Base-by-base conservation (phyloP, 1,139 yeast genomes). In the Hanseniaspora gamundiae region DNA sequence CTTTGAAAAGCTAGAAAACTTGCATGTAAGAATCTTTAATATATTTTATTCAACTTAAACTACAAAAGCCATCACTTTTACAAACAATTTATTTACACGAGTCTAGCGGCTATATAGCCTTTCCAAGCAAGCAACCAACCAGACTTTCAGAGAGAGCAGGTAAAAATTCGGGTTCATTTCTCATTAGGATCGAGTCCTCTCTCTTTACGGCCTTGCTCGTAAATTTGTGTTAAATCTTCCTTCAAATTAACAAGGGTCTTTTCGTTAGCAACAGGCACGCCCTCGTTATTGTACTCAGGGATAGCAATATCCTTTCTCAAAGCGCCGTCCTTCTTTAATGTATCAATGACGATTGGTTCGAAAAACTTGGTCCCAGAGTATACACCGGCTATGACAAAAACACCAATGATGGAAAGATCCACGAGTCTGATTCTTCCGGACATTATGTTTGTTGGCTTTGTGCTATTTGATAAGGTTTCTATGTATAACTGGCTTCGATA, bases 281-380 rank as follows among this genome's bases (percentile, higher is more conserved):
- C 72, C 10, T 68, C 64, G 4, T 57, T 63, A 47, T 68, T 71
- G 44, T 64, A 66, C 42, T 71, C 67, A 1, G 76, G 78, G 22
- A 78, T 63, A 16, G 66, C 66, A 28, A 80, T 69, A 52, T 79
- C 87, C 4, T 62, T 57, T 52, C 87, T 69, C 45, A 84, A 67
- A 46, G 73, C 71, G 2, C 86, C 85, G 54, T 82, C 88, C 54
- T 77, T 73, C 51, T 72, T 69, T 47, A 84, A 67, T 52, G 74
- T 82, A 46, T 81, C 91, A 30, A 82, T 70, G 4, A 82, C 71
- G 28, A 82, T 60, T 1, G 94, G 93, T 52, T 78, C 80, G 70
- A 85, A 82, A 62, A 82, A 82, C 56, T 72, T 74, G 45, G 76
- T 65, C 1, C 91, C 76, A 29, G 73, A 64, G 51, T 71, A 70